Percentiles rank a stretch among this genome's conserved stretches.
Conservation (phyloP, 352 stramenopile genomes). For the Lagenidium giganteum region DNA sequence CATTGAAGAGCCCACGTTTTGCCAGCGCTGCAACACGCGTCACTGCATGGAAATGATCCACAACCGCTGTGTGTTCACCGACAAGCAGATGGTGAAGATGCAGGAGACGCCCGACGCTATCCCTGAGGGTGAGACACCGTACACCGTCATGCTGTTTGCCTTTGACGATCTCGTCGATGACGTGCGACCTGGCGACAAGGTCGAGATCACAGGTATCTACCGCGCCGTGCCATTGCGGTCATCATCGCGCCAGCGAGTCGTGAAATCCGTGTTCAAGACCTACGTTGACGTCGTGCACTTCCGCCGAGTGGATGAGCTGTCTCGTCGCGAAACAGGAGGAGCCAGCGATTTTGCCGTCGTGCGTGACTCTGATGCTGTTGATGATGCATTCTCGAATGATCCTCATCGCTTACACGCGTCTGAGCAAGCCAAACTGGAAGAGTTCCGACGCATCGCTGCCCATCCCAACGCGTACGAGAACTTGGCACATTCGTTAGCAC, state of each 20-base stretch:
- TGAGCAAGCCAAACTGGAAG: conserved; percentile 48
- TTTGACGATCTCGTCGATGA: conserved; percentile 98
- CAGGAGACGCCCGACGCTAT: conserved; percentile 98
- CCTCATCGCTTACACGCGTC: conserved; percentile 44
- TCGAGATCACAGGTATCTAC: conserved; percentile 97
- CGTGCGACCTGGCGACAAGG: conserved; percentile 95
- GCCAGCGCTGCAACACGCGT: conserved; percentile 83
- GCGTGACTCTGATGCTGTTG: conserved; percentile 16
- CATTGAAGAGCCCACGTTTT: conserved; percentile 94
- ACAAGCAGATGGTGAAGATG: conserved; percentile 99
- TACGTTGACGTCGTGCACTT: conserved; percentile 99
- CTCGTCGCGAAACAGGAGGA: conserved; percentile 31
- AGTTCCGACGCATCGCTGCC: conserved; percentile 70
- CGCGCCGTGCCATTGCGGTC: conserved; percentile 92
- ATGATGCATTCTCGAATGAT: conserved; percentile 19
- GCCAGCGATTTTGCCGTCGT: conserved; percentile 3
- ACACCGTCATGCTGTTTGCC: conserved; percentile 96
- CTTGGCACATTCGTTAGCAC: conserved; percentile 71
- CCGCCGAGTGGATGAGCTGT: conserved; percentile 82
- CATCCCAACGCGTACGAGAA: conserved; percentile 83
- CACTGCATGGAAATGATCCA: conserved; percentile 96
- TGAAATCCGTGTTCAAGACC: conserved; percentile 98
- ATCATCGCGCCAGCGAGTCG: conserved; percentile 91
- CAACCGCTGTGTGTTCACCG: conserved; percentile 97
- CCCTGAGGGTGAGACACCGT: conserved; percentile 97